phyloP scores from a whole-genome alignment of 2,329 filamentous ascomycete species.

The Verticillium alfalfae region DNA sequence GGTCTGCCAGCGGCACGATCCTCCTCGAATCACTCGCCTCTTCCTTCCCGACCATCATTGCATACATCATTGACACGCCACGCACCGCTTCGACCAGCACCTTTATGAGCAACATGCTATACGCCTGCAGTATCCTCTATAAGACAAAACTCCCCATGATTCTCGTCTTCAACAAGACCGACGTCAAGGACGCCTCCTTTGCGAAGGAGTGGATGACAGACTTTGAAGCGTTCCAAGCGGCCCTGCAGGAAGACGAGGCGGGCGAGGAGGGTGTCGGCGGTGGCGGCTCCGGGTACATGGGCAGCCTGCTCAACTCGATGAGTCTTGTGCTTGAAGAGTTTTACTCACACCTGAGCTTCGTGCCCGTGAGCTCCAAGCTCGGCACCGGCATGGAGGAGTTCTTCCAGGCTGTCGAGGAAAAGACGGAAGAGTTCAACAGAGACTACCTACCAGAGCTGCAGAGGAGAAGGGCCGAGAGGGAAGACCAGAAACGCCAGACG shows the following conservation, averaged over 20 bases:
- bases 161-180: slow-evolving; percentile 97
- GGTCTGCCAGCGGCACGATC: slow-evolving; percentile 93
- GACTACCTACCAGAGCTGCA: slow-evolving; percentile 94
- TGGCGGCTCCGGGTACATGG: slow-evolving; percentile 91
- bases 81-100: slow-evolving; percentile 88
- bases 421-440: slow-evolving; percentile 78
- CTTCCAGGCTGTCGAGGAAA: slow-evolving; percentile 81
- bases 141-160: slow-evolving; percentile 99
- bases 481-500: slow-evolving; percentile 64
- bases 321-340: slow-evolving; percentile 96
- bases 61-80: slow-evolving; percentile 96
- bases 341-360: slow-evolving; percentile 87
- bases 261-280: slow-evolving; percentile 65
- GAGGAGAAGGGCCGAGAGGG: slow-evolving; percentile 66
- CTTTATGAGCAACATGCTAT: slow-evolving; percentile 99
- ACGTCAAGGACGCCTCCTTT: slow-evolving; percentile 84
- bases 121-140: slow-evolving; percentile 97
- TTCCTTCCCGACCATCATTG: slow-evolving; percentile 93
- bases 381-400: slow-evolving; percentile 91
- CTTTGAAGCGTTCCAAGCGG: slow-evolving; percentile 90
- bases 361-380: slow-evolving; percentile 89
- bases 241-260: slow-evolving; percentile 74
- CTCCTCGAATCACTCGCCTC: slow-evolving; percentile 88
- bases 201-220: slow-evolving; percentile 99
- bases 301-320: slow-evolving; percentile 93